These are phyloP conservation scores for Pestalotiopsis sp. DNA, from an alignment of 2,329 filamentous ascomycete species.

Conservation along the genomic window DNA sequence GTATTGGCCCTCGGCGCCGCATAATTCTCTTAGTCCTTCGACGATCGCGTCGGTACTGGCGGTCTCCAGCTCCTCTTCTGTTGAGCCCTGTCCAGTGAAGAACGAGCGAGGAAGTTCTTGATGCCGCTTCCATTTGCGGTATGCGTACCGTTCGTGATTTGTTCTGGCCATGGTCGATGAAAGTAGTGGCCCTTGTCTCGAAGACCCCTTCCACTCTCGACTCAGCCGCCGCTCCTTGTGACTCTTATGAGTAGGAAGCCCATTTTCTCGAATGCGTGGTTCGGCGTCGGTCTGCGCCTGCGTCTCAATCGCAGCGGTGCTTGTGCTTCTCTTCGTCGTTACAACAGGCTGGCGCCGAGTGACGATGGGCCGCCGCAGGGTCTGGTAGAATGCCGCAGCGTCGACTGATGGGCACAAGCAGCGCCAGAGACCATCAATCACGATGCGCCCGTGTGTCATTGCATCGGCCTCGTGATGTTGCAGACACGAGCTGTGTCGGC, in stretches of 20 bases:
- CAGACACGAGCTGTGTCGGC: neutral
- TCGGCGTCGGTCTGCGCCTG: neutral
- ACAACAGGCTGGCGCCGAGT: conserved; percentile 16
- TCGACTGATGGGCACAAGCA: conserved; percentile 64
- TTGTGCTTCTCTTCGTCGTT: neutral
- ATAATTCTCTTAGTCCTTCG: conserved; percentile 46
- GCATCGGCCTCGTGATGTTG: neutral
- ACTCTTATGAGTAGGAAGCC: neutral
- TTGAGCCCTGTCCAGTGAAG: conserved; percentile 23
- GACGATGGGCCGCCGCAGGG: conserved; percentile 26
- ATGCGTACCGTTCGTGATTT: neutral
- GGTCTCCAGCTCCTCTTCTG: conserved; percentile 24
- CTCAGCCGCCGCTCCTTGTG: neutral
- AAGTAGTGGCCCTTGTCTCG: neutral
- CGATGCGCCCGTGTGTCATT: conserved; percentile 42
- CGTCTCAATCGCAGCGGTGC: neutral
- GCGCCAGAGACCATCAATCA: conserved; percentile 64
- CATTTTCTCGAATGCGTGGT: neutral
- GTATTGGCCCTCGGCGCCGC: conserved; percentile 39
- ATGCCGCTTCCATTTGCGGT: conserved; percentile 18
- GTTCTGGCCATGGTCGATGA: neutral
- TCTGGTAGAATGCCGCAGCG: conserved; percentile 35
- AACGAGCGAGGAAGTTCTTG: conserved; percentile 27
- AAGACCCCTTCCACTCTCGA: neutral
- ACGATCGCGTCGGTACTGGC: conserved; percentile 45